phyloP scores from a whole-genome alignment of 2,329 filamentous ascomycete genomes.

The Colletotrichum cordylinicola region DNA sequence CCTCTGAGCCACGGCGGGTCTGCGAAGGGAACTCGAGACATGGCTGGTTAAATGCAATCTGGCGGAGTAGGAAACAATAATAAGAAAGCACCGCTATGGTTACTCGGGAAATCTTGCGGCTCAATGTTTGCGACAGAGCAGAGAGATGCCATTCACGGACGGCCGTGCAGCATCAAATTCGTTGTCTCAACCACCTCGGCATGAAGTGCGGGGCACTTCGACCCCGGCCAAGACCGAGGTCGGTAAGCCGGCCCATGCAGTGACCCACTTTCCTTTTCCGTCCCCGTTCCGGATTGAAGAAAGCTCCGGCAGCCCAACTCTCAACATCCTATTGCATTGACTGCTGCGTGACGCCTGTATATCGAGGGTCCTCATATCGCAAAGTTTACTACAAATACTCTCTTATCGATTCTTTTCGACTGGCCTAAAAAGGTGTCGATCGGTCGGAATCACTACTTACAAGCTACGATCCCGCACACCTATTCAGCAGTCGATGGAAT shows the following conservation, averaged over 20 bases:
- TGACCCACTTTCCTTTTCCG: background rate
- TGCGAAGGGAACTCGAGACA: conserved; percentile 61
- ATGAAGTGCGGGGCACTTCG: background rate
- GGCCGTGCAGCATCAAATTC: too few species aligned
- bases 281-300: accelerated
- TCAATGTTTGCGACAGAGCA: background rate
- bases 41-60: background rate
- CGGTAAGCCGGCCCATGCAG: background rate
- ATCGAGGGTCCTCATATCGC: too few species aligned
- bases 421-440: too few species aligned
- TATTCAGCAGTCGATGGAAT: too few species aligned
- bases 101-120: background rate
- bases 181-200: background rate
- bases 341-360: too few species aligned
- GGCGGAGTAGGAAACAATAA: background rate
- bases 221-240: background rate
- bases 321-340: too few species aligned
- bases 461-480: too few species aligned
- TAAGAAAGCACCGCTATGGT: background rate
- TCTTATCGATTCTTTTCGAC: too few species aligned
- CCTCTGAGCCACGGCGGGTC: conserved; percentile 76
- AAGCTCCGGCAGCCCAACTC: background rate
- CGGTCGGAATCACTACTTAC: too few species aligned
- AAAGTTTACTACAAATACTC: too few species aligned
- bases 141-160: too few species aligned